phyloP scores from a whole-genome alignment of 2,329 filamentous ascomycete genomes.

The Penicillium sp. region DNA sequence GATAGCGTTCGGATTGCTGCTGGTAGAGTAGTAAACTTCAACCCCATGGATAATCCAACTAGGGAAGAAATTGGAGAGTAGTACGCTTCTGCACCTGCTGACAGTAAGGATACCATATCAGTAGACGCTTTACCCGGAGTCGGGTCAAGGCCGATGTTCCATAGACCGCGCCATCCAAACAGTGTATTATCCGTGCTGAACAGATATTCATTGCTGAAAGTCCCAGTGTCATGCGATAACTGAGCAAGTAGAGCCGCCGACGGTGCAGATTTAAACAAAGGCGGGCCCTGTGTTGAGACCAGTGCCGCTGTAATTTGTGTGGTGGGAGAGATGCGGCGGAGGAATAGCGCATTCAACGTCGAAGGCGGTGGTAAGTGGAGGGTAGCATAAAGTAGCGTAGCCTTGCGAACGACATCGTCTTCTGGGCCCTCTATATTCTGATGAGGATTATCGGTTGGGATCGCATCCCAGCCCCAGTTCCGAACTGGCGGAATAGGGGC shows the following conservation, averaged over 20 bases:
- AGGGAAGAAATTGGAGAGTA: conserved; percentile 94
- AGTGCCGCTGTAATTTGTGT: conserved; percentile 73
- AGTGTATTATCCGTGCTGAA: conserved; percentile 90
- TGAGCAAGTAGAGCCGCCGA: conserved; percentile 45
- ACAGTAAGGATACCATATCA: conserved; percentile 65
- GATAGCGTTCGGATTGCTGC: conserved; percentile 42
- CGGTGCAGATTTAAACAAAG: conserved; percentile 41
- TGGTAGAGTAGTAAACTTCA: conserved; percentile 80
- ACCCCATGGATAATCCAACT: conserved; percentile 81
- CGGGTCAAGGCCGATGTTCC: conserved; percentile 76
- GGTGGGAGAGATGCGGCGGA: conserved; percentile 71
- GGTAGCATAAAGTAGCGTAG: conserved; percentile 44
- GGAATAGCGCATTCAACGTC: conserved; percentile 78
- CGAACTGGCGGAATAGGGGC: conserved; percentile 31
- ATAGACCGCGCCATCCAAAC: conserved; percentile 80
- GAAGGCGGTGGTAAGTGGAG: conserved; percentile 62
- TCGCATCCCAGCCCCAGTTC: conserved; percentile 30
- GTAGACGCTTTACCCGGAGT: conserved; percentile 17
- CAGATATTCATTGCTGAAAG: conserved; percentile 83
- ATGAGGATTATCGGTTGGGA: conserved; percentile 41
- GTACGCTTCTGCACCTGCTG: conserved; percentile 87
- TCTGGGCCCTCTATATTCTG: conserved; percentile 54
- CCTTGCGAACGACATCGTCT: conserved; percentile 26
- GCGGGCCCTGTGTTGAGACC: conserved; percentile 37
- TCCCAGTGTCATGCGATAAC: conserved; percentile 69